Evolutionary conservation across 1,139 yeast genomes (phyloP), one percentile per base, ranked within the genome.

Genomic region (Schwanniomyces etchellsii): DNA sequence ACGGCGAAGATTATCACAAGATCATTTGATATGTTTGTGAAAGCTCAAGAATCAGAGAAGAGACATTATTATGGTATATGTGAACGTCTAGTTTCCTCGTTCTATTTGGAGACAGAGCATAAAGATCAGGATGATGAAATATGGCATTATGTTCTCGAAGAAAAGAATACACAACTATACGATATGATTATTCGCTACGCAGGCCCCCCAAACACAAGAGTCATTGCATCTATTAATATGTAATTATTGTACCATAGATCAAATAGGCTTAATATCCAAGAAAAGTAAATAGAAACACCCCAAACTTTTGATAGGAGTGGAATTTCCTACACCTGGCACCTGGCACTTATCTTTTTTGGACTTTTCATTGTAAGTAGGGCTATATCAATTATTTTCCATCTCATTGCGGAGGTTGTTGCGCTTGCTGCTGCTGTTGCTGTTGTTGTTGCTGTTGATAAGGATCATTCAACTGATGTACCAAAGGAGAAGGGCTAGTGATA

Each of bases 401-500:
- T 15, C 9, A n/a, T n/a, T 9, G 21, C n/a, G 21, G 9, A 18
- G 21, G 21, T 23, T 40, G 40, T 26, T 34, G 41, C 23, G 42
- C 43, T 24, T 37, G 42, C 21, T 35, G 44, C 12, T 39, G 47
- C 24, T 46, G 52, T 20, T 44, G 58, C 21, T 49, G 58, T 28
- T 51, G 61, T 18, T 47, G 59, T 26, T 54, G 61, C 28, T 57
- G 64, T 36, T 58, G 66, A 37, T 60, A 62, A 3, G 66, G 68
- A 31, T 64, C 70, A 11, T 53, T 35, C 42, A 64, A 44, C 27
- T 56, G 64, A 34, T 52, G 64, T 44, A 52, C 45, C 31, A 56
- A 45, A 2, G 68, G 65, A 28, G 53, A 52, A 5, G 72, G 72
- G 36, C 60, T 53, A 31, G 72, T 60, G 26, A 79, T 81, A 49